These are phyloP conservation scores for Auriscalpium orientale DNA, from an alignment of 768 basidiomycete species.

Conservation along the genomic window DNA sequence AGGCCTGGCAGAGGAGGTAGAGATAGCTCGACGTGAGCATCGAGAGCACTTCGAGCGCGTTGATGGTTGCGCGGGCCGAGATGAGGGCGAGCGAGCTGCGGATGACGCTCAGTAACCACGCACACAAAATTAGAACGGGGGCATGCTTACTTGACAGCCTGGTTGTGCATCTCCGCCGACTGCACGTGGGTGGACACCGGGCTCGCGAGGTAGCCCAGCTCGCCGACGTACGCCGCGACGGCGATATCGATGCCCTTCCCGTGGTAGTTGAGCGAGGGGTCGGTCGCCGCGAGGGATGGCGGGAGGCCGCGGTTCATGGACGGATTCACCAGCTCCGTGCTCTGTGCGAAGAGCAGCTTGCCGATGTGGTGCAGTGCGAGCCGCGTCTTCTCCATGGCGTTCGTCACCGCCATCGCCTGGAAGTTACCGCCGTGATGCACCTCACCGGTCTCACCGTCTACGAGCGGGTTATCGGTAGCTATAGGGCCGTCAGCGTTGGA, in stretches of 20 bases:
- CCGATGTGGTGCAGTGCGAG: conserved; percentile 43
- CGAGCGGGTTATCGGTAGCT: conserved; percentile 88
- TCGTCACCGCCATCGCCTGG: conserved; percentile 81
- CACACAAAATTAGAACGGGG: not conserved
- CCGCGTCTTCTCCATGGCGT: conserved; percentile 89
- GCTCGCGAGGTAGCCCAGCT: conserved; percentile 79
- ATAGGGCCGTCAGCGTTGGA: not conserved
- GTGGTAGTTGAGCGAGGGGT: conserved; percentile 77
- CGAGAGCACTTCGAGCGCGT: conserved; percentile 70
- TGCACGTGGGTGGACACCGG: conserved; percentile 82
- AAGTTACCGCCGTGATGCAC: conserved; percentile 86
- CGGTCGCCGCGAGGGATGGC: conserved; percentile 69
- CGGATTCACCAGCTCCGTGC: conserved; percentile 70
- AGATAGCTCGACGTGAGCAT: conserved; percentile 73
- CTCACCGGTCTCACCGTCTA: conserved; percentile 56
- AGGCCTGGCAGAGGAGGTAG: conserved; percentile 75
- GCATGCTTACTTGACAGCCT: conserved; percentile 72
- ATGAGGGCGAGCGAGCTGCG: conserved; percentile 74
- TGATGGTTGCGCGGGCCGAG: conserved; percentile 73
- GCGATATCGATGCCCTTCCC: conserved; percentile 83
- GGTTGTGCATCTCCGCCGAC: conserved; percentile 88
- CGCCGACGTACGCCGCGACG: conserved; percentile 71
- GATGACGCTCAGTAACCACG: conserved; percentile 7
- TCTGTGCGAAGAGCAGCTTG: conserved; percentile 43
- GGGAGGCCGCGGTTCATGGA: conserved; percentile 79